These are phyloP conservation scores for Tripidium arundinaceum DNA, from an alignment of 202 grass and related monocot genomes.

Conservation along the genomic window DNA sequence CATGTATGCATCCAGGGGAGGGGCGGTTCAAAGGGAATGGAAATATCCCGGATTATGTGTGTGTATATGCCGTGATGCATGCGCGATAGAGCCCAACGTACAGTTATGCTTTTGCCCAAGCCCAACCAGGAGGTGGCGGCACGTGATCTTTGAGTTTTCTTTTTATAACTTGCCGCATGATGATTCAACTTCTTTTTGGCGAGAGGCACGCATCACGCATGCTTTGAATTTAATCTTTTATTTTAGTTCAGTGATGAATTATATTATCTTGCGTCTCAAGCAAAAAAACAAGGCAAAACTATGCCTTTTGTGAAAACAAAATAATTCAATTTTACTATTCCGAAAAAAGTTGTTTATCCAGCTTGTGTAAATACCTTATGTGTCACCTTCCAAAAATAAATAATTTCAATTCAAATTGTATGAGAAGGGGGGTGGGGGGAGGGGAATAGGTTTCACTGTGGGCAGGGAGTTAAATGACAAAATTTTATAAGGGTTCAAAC, in stretches of 20 bases:
- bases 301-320: too few relatives aligned
- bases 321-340: too few relatives aligned
- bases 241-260: too few relatives aligned
- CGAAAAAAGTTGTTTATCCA: too few relatives aligned
- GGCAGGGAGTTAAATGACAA: too few relatives aligned
- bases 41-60: conserved; percentile 5
- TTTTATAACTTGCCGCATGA: not conserved
- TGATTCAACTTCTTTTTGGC: not conserved
- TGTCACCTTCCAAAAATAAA: not conserved
- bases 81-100: not conserved
- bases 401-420: too few relatives aligned
- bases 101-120: not conserved
- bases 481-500: too few relatives aligned
- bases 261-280: too few relatives aligned
- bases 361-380: too few relatives aligned
- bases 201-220: not conserved
- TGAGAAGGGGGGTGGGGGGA: too few relatives aligned
- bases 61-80: not conserved
- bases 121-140: not conserved
- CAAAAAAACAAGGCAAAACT: too few relatives aligned
- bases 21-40: not conserved
- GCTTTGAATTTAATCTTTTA: not conserved
- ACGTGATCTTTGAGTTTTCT: not conserved
- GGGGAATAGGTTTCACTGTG: too few relatives aligned
- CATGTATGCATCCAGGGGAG: not conserved